Evolutionary conservation across 176 grass and related monocot genomes (phyloP).

Genomic region (Neostapfia colusana): DNA sequence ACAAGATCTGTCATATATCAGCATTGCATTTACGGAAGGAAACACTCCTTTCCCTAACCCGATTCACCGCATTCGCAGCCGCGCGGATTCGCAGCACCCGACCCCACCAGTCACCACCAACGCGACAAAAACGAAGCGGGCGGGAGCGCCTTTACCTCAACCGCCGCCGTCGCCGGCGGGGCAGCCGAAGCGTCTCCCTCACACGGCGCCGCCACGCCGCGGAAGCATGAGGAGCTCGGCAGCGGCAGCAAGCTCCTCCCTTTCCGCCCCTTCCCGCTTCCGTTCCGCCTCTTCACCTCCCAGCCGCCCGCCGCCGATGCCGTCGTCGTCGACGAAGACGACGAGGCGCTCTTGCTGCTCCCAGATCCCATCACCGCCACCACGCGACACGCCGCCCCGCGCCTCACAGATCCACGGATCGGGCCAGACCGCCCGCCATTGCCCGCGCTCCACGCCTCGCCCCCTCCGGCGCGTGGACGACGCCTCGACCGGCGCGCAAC

Average conservation of each 20-base stretch:
- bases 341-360: constrained; percentile 57
- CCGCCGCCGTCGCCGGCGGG: background rate
- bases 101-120: background rate
- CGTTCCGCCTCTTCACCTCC: constrained; percentile 28
- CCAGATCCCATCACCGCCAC: constrained; percentile 69
- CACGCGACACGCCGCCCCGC: background rate
- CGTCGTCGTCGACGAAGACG: constrained; percentile 18
- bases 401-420: constrained; percentile 43
- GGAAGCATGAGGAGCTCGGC: constrained; percentile 76
- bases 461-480: constrained; percentile 4
- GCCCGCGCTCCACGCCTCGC: constrained; percentile 20
- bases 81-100: background rate
- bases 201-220: constrained; percentile 36
- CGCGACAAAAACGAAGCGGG: too few species aligned
- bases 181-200: constrained; percentile 27
- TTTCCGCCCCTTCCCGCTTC: constrained; percentile 29
- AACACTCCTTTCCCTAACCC: background rate
- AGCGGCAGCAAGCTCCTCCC: constrained; percentile 42
- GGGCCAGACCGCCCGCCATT: constrained; percentile 21
- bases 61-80: background rate
- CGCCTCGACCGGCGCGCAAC: constrained; percentile 15
- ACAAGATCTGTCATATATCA: constrained; percentile 35
- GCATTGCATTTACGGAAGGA: background rate
- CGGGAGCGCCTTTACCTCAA: constrained; percentile 20
- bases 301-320: background rate